These are phyloP conservation scores for Populus davidiana DNA, from an alignment of 345 rosid species.

Conservation along the genomic window DNA sequence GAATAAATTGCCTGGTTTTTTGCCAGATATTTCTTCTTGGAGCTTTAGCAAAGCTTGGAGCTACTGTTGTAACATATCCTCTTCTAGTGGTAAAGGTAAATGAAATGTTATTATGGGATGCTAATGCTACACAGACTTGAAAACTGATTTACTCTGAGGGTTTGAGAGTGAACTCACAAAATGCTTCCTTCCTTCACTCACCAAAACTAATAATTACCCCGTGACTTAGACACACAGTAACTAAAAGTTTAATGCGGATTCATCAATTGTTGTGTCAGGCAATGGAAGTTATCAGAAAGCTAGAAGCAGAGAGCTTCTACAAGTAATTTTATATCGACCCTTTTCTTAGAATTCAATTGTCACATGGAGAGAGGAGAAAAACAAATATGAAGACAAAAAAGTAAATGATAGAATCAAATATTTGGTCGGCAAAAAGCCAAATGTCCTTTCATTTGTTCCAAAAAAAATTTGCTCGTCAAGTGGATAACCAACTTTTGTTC, in stretches of 20 bases:
- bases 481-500: background rate
- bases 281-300: background rate
- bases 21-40: slow-evolving; percentile 88
- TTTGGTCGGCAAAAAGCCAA: background rate
- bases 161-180: background rate
- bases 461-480: background rate
- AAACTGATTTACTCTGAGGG: background rate
- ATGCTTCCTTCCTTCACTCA: background rate
- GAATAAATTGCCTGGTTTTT: slow-evolving; percentile 16
- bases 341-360: background rate
- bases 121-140: background rate
- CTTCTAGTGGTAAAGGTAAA: slow-evolving; percentile 85
- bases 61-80: slow-evolving; percentile 91
- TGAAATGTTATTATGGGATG: background rate
- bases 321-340: background rate
- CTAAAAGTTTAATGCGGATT: background rate
- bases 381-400: background rate
- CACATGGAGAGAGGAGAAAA: background rate
- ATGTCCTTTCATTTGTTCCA: background rate
- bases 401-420: background rate
- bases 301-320: background rate
- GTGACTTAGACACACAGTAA: background rate
- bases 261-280: background rate
- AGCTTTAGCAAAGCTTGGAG: slow-evolving; percentile 97
- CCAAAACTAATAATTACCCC: background rate